Percentiles rank a stretch among this genome's conserved stretches.
These are phyloP conservation scores for Periconia sp. DNA, from an alignment of 2,329 filamentous ascomycete species.

Conservation along the genomic window DNA sequence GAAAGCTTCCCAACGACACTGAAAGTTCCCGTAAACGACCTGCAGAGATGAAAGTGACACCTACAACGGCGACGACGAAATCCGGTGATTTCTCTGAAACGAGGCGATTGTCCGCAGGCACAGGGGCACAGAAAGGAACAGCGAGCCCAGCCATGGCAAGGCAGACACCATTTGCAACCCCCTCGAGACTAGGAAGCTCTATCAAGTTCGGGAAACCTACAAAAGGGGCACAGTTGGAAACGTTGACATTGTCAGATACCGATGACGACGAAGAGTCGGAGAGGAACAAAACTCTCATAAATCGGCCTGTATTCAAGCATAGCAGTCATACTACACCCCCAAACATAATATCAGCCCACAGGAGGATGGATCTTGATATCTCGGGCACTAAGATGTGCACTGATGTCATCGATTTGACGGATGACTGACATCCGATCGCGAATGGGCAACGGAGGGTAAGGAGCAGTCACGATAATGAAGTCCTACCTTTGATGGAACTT, in stretches of 20 bases:
- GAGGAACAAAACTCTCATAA: neutral
- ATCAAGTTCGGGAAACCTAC: neutral
- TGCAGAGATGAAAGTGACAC: neutral
- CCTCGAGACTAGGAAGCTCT: neutral
- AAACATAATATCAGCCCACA: too few species aligned
- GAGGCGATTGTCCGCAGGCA: neutral
- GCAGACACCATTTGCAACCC: neutral
- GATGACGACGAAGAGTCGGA: conserved; percentile 1
- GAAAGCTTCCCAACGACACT: neutral
- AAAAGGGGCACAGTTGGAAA: neutral
- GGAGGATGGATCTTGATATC: neutral
- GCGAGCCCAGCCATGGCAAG: conserved; percentile 12
- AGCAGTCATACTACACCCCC: too few species aligned
- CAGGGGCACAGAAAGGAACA: neutral
- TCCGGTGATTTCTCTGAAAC: neutral
- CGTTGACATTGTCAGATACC: conserved; percentile 1
- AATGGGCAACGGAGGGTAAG: neutral
- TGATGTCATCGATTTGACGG: neutral
- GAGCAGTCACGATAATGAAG: neutral
- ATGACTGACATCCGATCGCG: neutral
- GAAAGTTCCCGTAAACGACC: neutral
- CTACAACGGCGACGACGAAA: neutral
- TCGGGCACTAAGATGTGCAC: neutral
- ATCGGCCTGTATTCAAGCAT: too few species aligned
- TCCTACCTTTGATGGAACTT: neutral